Evolutionary conservation across 208 protist species (phyloP), one percentile per base, ranked within the genome.

Genomic region (Trypanosoma cruzi): DNA sequence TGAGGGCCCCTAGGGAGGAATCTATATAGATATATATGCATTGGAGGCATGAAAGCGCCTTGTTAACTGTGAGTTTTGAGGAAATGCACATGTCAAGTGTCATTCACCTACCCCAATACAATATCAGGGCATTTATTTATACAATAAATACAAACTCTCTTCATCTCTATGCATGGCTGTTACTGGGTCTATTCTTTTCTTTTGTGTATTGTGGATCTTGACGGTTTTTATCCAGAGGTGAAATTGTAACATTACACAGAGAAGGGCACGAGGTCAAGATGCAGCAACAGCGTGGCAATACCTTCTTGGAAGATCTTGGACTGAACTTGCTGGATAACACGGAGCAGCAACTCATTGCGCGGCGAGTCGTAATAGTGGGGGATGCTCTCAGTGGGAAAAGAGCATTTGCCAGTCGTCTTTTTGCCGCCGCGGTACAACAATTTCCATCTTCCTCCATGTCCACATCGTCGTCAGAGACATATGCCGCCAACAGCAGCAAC

Each of bases 371-470:
- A 8, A 57, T 96, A 42, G 57, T 96, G 13, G 91, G 91, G 11
- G 73, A 85, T 16, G 79, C 85, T 11, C 64, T 84, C 13, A 86
- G 81, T 50, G 91, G 91, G 0, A 96, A 96, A 69, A 81, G 91
- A 5, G 89, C 88, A 37, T 67, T 94, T 37, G 84, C 83, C 55
- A 79, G 73, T 16, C 79, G 79, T 4, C 77, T 96, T 3, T 81
- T 84, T 53, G 75, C 77, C 6, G 91, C 91, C 2, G 86, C 86
- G 29, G 78, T 84, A 71, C 72, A 76, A 42, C 75, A 88, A 56
- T 68, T 78, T 42, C 60, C 62, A 36, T 44, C 56, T n/a, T 60
- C 56, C n/a, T 61, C 52, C 32, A 29, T 34, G 11, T 52, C 34
- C 44, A 22, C 48, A 31, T 52, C 34, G 46, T 64, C 63, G 31